A percentile compares a stretch with the other conserved stretches of the same genome.
Conservation (phyloP, 164 flowering plant genomes). For the Santalum album region DNA sequence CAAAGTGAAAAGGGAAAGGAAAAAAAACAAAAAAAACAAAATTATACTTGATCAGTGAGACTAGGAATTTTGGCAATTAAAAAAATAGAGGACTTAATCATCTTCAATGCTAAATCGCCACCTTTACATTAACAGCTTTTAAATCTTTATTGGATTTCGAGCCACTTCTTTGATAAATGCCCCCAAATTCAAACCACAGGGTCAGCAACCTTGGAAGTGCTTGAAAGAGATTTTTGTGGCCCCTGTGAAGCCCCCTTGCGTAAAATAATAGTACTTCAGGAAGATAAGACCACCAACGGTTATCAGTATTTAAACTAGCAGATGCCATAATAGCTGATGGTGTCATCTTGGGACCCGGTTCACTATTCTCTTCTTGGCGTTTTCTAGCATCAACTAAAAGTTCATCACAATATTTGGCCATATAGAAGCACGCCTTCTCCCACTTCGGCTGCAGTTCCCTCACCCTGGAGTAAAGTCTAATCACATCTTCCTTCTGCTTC, state of each 20-base stretch:
- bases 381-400: slow-evolving; percentile 90
- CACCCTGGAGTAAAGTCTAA: slow-evolving; percentile 77
- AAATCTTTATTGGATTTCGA: slow-evolving; percentile 59
- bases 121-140: slow-evolving; percentile 61
- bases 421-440: slow-evolving; percentile 92
- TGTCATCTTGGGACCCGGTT: slow-evolving; percentile 26
- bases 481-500: slow-evolving; percentile 96
- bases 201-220: slow-evolving; percentile 98
- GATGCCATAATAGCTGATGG: slow-evolving; percentile 31
- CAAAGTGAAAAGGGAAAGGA: slow-evolving; percentile 5
- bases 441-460: slow-evolving; percentile 91
- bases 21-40: too few species aligned
- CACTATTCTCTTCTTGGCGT: slow-evolving; percentile 77
- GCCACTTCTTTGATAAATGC: slow-evolving; percentile 52
- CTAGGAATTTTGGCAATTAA: neutral
- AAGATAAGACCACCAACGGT: slow-evolving; percentile 70
- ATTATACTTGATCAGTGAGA: neutral
- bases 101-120: slow-evolving; percentile 13
- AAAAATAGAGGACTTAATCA: neutral
- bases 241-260: slow-evolving; percentile 95
- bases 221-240: slow-evolving; percentile 87
- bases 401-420: slow-evolving; percentile 94
- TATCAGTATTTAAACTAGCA: slow-evolving; percentile 40
- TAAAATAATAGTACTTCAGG: slow-evolving; percentile 79
- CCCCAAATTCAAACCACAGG: slow-evolving; percentile 98